Base-by-base conservation (phyloP, 768 basidiomycete genomes). In the Boletus rubroflammeus region DNA sequence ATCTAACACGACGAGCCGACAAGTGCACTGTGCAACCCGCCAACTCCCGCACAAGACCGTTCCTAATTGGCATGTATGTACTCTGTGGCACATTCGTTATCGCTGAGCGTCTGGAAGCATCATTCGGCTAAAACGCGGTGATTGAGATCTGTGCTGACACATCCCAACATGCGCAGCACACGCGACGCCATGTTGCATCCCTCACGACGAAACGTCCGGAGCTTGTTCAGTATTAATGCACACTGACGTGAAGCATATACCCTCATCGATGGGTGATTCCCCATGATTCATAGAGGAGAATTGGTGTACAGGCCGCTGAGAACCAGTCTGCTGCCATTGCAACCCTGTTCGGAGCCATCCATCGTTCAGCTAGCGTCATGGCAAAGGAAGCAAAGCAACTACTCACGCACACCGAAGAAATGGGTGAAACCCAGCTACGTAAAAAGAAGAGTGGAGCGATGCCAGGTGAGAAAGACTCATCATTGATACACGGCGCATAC, bases 231-330 rank as follows among this genome's bases (percentile, higher is more conserved):
- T 35, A 23, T 46, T 17, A 19, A 53, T 19, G 31, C 34, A 49
- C 38, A 53, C 21, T 11, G 34, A 44, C 44, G 44, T 50, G 9
- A 48, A 34, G 23, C 28, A 53, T 29, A 28, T n/a, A n/a, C n/a
- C 23, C 1, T 50, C 54, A 7, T 60, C 38, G 26, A 47, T 13
- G 1, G 25, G 6, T 2, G 23, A 29, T 6, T 40, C 42, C n/a
- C 11, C 25, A 29, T 15, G 15, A 10, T 34, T 32, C 9, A 26
- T 29, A 21, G 53, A 23, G 17, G 35, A 42, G n/a, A 55, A 46
- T 45, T 36, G 46, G 19, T 43, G 42, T 14, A 51, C 42, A 23
- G n/a, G n/a, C n/a, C n/a, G n/a, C 34, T 51, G 35, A 59, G 42
- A 25, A 41, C 28, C n/a, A 47, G 36, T 54, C 50, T n/a, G n/a